Evolutionary conservation across 2,329 filamentous ascomycete species (phyloP).

Genomic region (Byssochlamys sp.): DNA sequence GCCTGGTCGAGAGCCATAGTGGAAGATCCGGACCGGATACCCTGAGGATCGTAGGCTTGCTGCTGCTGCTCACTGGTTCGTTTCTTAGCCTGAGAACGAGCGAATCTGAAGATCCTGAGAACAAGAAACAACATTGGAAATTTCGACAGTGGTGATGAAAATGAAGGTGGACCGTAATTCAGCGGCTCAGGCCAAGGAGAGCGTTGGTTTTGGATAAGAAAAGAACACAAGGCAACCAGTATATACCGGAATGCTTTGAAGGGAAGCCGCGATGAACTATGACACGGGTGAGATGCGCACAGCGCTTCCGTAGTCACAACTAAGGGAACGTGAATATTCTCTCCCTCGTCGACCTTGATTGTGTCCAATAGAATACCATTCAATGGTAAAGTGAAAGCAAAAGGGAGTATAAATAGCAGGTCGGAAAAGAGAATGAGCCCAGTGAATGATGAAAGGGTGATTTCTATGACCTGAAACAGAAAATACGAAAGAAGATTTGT

Average conservation of each 20-base stretch:
- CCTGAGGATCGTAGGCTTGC: conserved; percentile 4
- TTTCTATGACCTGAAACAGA: not conserved
- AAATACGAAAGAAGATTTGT: not conserved
- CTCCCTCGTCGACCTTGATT: not conserved
- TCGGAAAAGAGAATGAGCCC: not conserved
- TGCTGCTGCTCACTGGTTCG: conserved; percentile 10
- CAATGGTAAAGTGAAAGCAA: not conserved
- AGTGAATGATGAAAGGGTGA: not conserved
- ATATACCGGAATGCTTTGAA: not conserved
- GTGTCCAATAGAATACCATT: not conserved
- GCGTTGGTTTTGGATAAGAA: not conserved
- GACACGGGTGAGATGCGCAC: not conserved
- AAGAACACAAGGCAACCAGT: not conserved
- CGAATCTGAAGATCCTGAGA: conserved; percentile 19
- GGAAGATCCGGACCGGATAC: conserved; percentile 2
- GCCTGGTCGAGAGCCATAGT: conserved; percentile 16
- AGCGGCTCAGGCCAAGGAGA: not conserved
- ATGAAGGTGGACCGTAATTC: not conserved
- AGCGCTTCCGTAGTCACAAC: not conserved
- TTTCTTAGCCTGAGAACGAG: conserved; percentile 21
- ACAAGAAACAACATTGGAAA: conserved; percentile 2
- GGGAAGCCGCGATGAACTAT: not conserved
- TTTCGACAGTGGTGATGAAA: not conserved
- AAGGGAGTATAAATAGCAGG: not conserved
- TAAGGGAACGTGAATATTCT: not conserved